Evolutionary conservation across 1,284 basidiomycete genomes (phyloP).

Genomic region (Dichomitus squalens): DNA sequence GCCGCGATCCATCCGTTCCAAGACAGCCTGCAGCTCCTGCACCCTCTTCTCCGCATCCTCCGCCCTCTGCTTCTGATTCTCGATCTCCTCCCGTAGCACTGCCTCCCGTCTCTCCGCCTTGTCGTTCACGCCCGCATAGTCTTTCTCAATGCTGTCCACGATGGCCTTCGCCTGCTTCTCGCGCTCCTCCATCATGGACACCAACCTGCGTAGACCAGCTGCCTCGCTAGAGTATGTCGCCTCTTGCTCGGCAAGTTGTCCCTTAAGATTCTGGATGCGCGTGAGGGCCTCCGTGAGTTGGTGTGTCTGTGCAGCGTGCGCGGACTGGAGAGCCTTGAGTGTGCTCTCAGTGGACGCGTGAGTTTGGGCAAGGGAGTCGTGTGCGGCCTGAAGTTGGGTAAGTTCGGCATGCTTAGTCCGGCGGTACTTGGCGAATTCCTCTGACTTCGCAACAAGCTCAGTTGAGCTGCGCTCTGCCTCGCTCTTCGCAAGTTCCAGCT

Average conservation of each 20-base stretch:
- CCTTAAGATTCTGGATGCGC: conserved; percentile 70
- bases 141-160: conserved; percentile 75
- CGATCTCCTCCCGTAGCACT: conserved; percentile 64
- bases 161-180: conserved; percentile 79
- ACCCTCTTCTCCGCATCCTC: conserved; percentile 64
- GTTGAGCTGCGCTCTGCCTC: conserved; percentile 68
- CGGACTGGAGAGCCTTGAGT: conserved; percentile 68
- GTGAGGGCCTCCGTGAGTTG: conserved; percentile 73
- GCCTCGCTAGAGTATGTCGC: conserved; percentile 77
- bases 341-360: conserved; percentile 63
- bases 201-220: conserved; percentile 68
- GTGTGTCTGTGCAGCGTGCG: conserved; percentile 65
- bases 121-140: conserved; percentile 74
- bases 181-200: conserved; percentile 81
- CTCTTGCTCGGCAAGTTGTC: conserved; percentile 79
- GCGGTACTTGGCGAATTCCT: conserved; percentile 75
- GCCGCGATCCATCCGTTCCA: conserved; percentile 67
- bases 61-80: conserved; percentile 59
- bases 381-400: conserved; percentile 69
- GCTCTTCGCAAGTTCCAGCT: conserved; percentile 70
- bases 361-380: conserved; percentile 69
- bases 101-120: conserved; percentile 70
- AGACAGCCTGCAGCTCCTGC: conserved; percentile 62
- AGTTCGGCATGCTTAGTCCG: conserved; percentile 75
- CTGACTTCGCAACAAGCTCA: conserved; percentile 66